Evolutionary conservation across 2,329 filamentous ascomycete species (phyloP), one percentile per base, ranked within the genome.

Genomic region (Claviceps maximensis): DNA sequence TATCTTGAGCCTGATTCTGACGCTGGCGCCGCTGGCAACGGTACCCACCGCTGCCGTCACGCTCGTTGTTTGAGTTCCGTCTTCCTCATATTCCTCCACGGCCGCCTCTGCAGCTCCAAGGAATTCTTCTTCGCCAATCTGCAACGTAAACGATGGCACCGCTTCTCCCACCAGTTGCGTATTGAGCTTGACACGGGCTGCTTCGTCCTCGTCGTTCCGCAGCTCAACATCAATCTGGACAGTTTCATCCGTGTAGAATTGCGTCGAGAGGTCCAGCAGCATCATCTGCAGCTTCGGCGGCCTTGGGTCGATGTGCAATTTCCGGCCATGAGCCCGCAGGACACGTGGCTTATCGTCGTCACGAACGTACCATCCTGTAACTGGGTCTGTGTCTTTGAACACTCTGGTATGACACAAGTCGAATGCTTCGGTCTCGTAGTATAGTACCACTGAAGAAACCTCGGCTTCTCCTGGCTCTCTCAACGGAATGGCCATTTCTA

Each of bases 261-360:
- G 83, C 13, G 80, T 76, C 53, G 77, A 73, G 8, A 84, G 68
- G 42, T 80, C 76, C 2, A 79, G 72, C 10, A 88, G 70, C 27
- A 72, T 77, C 47, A 98, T 80, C 59, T 88, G 83, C 72, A 98
- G 82, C 68, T 96, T 97, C 0, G 93, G 93, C 29, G 91, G 93
- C 58, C 94, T 87, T 1, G 93, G 91, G 52, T 89, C 75, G 25
- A 98, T 82, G 53, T 80, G 83, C 53, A 95, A 78, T 2, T 72
- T 71, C 36, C 78, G 73, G 9, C 78, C 69, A 47, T 77, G 72
- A 12, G 68, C 58, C 9, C 80, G 73, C 29, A 74, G 67, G 21
- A 79, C 65, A 29, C 69, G 72, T 54, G 74, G 74, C 51, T 68
- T 74, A 0, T 66, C 63, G 15, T 69, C 67, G 2, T 67, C 66